These are phyloP conservation scores for Mrakia hoshinonis DNA, from an alignment of 768 basidiomycete species.

Conservation along the genomic window DNA sequence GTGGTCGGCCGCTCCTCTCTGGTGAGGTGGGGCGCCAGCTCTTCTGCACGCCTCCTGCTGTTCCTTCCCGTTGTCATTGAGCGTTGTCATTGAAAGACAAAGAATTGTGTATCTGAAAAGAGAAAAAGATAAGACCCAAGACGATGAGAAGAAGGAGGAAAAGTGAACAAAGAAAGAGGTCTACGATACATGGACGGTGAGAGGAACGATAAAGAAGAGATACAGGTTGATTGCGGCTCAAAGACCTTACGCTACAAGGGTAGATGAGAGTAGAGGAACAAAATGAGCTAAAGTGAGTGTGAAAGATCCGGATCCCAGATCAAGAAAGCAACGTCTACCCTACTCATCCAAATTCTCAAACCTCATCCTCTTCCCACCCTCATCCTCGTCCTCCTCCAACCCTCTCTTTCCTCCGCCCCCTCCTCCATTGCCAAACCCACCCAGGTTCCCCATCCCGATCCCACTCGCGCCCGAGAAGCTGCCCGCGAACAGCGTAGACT, in stretches of 20 bases:
- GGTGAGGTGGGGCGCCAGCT: too few relatives aligned
- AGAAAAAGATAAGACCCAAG: background rate
- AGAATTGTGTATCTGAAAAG: too few relatives aligned
- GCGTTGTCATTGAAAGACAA: too few relatives aligned
- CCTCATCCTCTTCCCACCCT: background rate
- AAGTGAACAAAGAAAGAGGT: background rate
- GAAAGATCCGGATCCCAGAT: background rate
- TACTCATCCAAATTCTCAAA: conserved; percentile 13
- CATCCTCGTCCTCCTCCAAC: background rate
- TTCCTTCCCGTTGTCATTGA: too few relatives aligned
- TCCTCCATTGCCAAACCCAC: too few relatives aligned
- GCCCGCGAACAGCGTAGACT: conserved; percentile 10
- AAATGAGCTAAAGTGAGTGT: background rate
- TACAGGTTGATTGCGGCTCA: too few relatives aligned
- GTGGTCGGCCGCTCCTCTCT: too few relatives aligned
- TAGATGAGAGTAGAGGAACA: background rate
- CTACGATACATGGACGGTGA: background rate
- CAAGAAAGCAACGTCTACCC: background rate
- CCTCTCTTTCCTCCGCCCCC: too few relatives aligned
- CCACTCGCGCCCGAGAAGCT: background rate
- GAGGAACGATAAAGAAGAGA: background rate
- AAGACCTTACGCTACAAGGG: too few relatives aligned
- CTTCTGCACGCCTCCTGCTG: too few relatives aligned
- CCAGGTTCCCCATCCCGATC: background rate
- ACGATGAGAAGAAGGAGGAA: background rate